Evolutionary conservation across 2,329 filamentous ascomycete genomes (phyloP), one percentile per base, ranked within the genome.

Genomic region (Aschersonia sp.): DNA sequence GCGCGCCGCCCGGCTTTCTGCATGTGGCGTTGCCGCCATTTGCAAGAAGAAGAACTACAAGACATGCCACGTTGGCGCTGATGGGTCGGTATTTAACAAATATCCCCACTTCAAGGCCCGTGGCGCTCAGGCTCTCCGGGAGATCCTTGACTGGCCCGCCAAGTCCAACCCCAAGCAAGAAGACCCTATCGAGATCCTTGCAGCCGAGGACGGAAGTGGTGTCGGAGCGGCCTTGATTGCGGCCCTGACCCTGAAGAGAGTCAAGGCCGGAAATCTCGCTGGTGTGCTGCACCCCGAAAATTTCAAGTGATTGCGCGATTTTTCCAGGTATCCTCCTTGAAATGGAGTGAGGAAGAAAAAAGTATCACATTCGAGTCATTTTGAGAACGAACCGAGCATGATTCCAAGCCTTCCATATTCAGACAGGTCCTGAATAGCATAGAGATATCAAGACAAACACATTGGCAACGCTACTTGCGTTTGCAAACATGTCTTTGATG

Each of bases 21-120:
- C 91, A 30, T 97, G 92, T 61, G 92, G 92, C 68, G 87, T 98
- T 48, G 89, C 91, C 9, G 92, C 91, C 50, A 96, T 98, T 61
- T 89, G 85, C 77, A 94, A 84, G 71, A 97, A 97, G 82, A 97
- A 96, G 78, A 77, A 79, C 56, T 91, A 89, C 66, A 70, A 84
- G 60, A 76, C 78, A 40, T 94, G 87, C 71, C 92, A 97, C 65
- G 92, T 98, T 42, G 92, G 92, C 58, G 92, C 92, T 46, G 92
- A 98, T 62, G 92, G 92, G 40, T 94, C 87, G 20, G 91, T 98
- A 48, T 98, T 98, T 73, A 96, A 95, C 76, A 97, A 97, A 66
- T 98, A 98, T 70, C 92, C 92, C 9, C 85, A 95, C 69, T 98
- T 98, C 78, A 96, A 96, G 75, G 79, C 82, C 50, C 84, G 92